These are phyloP conservation scores for Aspergillus ellipticus DNA, from an alignment of 495 filamentous ascomycete species.

Conservation along the genomic window DNA sequence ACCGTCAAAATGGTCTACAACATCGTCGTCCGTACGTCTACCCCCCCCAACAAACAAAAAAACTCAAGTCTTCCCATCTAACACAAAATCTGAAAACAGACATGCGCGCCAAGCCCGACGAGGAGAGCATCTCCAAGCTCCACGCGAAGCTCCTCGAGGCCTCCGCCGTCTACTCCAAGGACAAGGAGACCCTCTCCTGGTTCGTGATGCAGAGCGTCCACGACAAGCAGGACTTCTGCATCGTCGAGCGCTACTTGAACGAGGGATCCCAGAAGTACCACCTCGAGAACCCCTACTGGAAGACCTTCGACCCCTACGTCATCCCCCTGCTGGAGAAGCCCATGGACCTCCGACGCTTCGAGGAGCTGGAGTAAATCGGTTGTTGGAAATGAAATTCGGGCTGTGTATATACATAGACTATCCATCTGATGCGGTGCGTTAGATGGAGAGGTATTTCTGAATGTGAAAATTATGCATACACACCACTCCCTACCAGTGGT, in stretches of 20 bases:
- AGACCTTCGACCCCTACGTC: slow-evolving; percentile 66
- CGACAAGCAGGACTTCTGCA: slow-evolving; percentile 62
- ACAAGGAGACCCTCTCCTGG: slow-evolving; percentile 65
- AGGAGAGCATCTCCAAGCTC: slow-evolving; percentile 56
- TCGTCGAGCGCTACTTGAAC: slow-evolving; percentile 63
- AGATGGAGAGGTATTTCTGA: neutral
- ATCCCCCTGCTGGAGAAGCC: slow-evolving; percentile 58
- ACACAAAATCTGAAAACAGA: slow-evolving; percentile 23
- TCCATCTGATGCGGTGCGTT: neutral
- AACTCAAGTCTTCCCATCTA: neutral
- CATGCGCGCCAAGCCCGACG: slow-evolving; percentile 60
- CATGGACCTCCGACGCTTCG: slow-evolving; percentile 61
- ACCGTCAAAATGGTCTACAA: slow-evolving; percentile 53
- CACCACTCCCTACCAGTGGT: too few relatives aligned
- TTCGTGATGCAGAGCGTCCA: slow-evolving; percentile 64
- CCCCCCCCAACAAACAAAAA: neutral
- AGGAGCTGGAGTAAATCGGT: slow-evolving; percentile 41
- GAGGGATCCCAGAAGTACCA: slow-evolving; percentile 59
- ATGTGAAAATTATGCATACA: too few relatives aligned
- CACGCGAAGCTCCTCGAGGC: slow-evolving; percentile 66
- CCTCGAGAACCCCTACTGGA: slow-evolving; percentile 65
- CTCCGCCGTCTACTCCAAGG: slow-evolving; percentile 58
- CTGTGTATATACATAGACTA: neutral
- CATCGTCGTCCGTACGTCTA: slow-evolving; percentile 49
- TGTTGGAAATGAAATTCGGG: neutral